Base-by-base conservation (phyloP, 73 alveolate genomes). In the Paramecium biaurelia region DNA sequence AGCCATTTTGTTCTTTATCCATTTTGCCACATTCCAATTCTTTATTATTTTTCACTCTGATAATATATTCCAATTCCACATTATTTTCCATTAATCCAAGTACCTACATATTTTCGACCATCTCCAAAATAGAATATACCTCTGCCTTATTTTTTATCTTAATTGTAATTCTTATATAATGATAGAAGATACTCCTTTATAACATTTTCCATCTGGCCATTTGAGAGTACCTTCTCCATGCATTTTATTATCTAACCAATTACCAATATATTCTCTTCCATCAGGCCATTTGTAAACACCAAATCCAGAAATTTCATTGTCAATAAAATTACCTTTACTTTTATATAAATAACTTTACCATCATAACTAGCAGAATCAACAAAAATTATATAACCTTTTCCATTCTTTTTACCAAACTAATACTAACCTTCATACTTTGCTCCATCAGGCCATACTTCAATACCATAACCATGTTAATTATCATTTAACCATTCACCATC, bases 131-230 rank as follows among this genome's bases (percentile, higher is more conserved):
- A 76, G 85, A 57, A 94, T 45, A 85, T 89, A 18, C 98, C 98
- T 43, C 30, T 32, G 1, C 98, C 98, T 89, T 95, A 92, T 92
- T 92, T 95, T 58, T 86, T 85, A 93, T 95, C 95, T 88, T 95
- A 70, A 8, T 11, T 21, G 85, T 92, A 79, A 47, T 42, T 41
- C 76, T 43, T 30, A 7, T 7, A 79, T 30, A 41, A 37, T 57
- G 38, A 43, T 43, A n/a, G 20, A 53, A 24, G 18, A 37, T 23
- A 76, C 95, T 12, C 97, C 97, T 85, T 90, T 74, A 68, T 93
- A 95, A 28, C 67, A 82, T 95, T 96, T 86, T 3, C 96, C 96
- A 95, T 95, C 97, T 42, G 95, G 95, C 96, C 96, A 95, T 72
- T 88, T 87, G 42, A 93, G 92, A 5, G 76, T 45, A 2, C 97